These are phyloP conservation scores for Paecilomyces fulvus DNA, from an alignment of 2,329 filamentous ascomycete species.

Conservation along the genomic window DNA sequence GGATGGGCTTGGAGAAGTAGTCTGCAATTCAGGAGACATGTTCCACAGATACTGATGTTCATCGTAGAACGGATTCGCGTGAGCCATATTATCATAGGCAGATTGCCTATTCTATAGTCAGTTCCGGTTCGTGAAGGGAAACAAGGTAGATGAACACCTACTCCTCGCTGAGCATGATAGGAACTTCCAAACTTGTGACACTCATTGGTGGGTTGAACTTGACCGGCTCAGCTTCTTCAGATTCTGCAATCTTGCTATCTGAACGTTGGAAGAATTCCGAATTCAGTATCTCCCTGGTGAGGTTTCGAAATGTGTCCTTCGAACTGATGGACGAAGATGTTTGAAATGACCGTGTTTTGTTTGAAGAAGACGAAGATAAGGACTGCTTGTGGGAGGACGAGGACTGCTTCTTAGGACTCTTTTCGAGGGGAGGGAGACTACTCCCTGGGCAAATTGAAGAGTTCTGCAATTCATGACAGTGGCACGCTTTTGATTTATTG, in stretches of 20 bases:
- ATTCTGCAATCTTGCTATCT: constrained; percentile 2
- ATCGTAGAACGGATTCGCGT: constrained; percentile 19
- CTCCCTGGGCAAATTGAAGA: neutral
- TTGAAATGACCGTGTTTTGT: neutral
- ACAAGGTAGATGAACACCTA: constrained; percentile 8
- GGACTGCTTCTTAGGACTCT: neutral
- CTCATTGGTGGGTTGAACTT: constrained; percentile 12
- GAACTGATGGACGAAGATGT: constrained; percentile 5
- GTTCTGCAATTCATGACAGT: neutral
- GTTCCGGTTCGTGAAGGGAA: constrained; percentile 1
- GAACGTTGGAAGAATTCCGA: constrained; percentile 5
- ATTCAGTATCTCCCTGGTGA: constrained; percentile 12
- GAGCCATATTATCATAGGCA: constrained; percentile 16
- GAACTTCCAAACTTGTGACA: constrained; percentile 15
- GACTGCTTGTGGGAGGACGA: neutral
- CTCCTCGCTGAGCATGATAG: constrained; percentile 20
- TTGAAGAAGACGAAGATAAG: neutral
- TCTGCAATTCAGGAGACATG: constrained; percentile 5
- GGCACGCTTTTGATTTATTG: neutral
- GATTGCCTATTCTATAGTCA: constrained; percentile 12
- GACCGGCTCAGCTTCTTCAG: constrained; percentile 5
- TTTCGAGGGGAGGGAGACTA: neutral
- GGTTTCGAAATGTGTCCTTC: constrained; percentile 7
- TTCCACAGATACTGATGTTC: constrained; percentile 15
- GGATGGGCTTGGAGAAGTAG: constrained; percentile 8